A percentile compares a stretch with the other conserved stretches of the same genome.
These are phyloP conservation scores for Talaromyces sp. DNA, from an alignment of 2,329 filamentous ascomycete species.

Conservation along the genomic window DNA sequence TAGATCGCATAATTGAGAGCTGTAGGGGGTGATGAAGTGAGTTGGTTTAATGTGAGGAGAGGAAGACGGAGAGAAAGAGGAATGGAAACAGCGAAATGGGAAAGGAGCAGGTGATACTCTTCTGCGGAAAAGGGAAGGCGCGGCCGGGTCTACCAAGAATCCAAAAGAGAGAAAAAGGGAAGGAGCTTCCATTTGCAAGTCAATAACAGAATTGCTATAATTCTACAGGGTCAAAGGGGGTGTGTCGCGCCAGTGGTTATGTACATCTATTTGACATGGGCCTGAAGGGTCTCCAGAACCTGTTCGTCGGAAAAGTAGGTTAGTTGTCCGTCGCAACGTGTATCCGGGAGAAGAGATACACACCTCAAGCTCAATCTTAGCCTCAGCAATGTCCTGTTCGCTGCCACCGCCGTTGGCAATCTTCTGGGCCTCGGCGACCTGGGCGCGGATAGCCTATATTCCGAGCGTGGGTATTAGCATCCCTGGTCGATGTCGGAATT, in stretches of 20 bases:
- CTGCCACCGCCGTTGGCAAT: conserved; percentile 86
- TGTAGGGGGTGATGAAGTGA: not conserved
- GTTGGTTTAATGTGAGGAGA: too few relatives aligned
- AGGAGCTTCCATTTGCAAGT: conserved; percentile 12
- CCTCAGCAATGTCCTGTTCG: conserved; percentile 97
- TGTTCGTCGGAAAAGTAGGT: conserved; percentile 26
- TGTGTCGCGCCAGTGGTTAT: conserved; percentile 39
- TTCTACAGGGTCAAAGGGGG: conserved; percentile 42
- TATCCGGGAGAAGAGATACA: conserved; percentile 27
- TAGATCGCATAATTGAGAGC: conserved; percentile 16
- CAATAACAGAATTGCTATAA: conserved; percentile 39
- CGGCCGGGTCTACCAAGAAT: conserved; percentile 14
- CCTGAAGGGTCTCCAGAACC: conserved; percentile 55
- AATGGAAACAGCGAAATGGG: too few relatives aligned
- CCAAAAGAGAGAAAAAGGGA: conserved; percentile 7
- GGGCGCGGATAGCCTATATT: conserved; percentile 71
- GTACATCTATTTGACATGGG: conserved; percentile 53
- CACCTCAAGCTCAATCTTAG: conserved; percentile 99
- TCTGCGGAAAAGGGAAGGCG: conserved; percentile 22
- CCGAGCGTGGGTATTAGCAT: conserved; percentile 6
- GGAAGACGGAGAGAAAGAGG: too few relatives aligned
- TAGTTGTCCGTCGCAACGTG: not conserved
- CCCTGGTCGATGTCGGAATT: not conserved
- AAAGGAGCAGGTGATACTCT: too few relatives aligned
- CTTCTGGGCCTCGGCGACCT: conserved; percentile 95